Evolutionary conservation across 257 asterid species (phyloP).

Genomic region (Plantago major): DNA sequence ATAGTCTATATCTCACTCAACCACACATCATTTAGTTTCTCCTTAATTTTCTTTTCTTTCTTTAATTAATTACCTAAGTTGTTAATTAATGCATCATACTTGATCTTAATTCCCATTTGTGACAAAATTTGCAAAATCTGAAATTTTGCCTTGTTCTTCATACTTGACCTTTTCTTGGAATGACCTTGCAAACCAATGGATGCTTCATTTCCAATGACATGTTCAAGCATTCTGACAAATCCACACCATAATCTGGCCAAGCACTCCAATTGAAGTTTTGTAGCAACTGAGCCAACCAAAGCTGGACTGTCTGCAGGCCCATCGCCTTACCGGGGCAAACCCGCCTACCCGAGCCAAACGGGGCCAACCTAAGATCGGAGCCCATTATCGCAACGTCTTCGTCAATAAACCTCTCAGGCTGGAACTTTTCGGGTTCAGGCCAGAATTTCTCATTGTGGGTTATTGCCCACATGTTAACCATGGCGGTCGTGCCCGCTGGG

Average conservation of each 20-base stretch:
- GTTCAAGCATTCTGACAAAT: conserved; percentile 51
- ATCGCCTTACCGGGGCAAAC: conserved; percentile 70
- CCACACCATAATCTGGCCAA: conserved; percentile 24
- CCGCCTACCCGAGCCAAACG: conserved; percentile 68
- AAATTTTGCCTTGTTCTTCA: not conserved
- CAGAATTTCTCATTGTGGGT: conserved; percentile 52
- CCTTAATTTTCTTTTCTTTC: conserved; percentile 18
- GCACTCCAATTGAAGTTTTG: conserved; percentile 43
- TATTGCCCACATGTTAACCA: conserved; percentile 94
- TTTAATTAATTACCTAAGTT: not conserved
- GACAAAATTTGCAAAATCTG: conserved; percentile 3
- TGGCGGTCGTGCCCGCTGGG: conserved; percentile 75
- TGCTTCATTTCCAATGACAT: conserved; percentile 62
- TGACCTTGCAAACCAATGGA: conserved; percentile 54
- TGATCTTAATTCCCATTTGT: conserved; percentile 14
- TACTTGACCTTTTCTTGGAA: conserved; percentile 35
- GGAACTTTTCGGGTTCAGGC: conserved; percentile 46
- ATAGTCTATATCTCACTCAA: no score
- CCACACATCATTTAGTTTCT: no score
- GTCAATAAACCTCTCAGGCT: conserved; percentile 57
- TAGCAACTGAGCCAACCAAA: conserved; percentile 61
- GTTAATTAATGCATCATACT: conserved; percentile 22
- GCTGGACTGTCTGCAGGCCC: conserved; percentile 59
- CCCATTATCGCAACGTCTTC: conserved; percentile 56
- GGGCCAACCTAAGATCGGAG: conserved; percentile 63